A percentile compares a stretch with the other conserved stretches of the same genome.
phyloP scores from a whole-genome alignment of 2,329 filamentous ascomycete species.

The Chaetothyriales sp. region DNA sequence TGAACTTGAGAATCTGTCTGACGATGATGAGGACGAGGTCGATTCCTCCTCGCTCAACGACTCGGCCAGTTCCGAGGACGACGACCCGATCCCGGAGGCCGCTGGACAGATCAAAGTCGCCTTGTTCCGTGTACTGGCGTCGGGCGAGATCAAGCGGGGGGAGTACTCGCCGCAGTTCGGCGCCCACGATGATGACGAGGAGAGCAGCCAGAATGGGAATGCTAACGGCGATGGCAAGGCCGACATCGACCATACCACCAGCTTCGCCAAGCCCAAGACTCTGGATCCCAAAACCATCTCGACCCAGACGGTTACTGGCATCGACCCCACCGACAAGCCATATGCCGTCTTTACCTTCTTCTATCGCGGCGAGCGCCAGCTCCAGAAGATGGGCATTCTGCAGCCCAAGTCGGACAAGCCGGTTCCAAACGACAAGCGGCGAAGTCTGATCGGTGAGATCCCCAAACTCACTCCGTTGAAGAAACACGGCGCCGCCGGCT shows the following conservation, averaged over 20 bases:
- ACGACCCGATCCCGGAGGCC: constrained; percentile 76
- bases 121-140: constrained; percentile 86
- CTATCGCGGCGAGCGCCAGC: constrained; percentile 86
- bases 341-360: constrained; percentile 97
- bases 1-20: constrained; percentile 54
- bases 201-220: constrained; percentile 32
- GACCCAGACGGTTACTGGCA: constrained; percentile 96
- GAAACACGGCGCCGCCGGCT: constrained; percentile 73
- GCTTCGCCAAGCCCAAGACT: constrained; percentile 91
- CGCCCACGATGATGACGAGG: constrained; percentile 86
- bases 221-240: constrained; percentile 44
- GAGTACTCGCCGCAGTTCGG: constrained; percentile 98
- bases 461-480: constrained; percentile 72
- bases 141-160: constrained; percentile 91
- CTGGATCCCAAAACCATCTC: constrained; percentile 95
- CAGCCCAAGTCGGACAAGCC: constrained; percentile 50
- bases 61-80: constrained; percentile 52
- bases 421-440: constrained; percentile 53
- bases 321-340: constrained; percentile 80
- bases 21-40: constrained; percentile 39
- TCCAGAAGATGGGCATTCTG: constrained; percentile 90
- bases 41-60: constrained; percentile 41
- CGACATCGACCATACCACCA: constrained; percentile 91
- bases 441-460: constrained; percentile 73
- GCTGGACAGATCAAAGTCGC: constrained; percentile 97